Base-by-base conservation (phyloP, 495 filamentous ascomycete genomes). In the Xylaria telfairii region DNA sequence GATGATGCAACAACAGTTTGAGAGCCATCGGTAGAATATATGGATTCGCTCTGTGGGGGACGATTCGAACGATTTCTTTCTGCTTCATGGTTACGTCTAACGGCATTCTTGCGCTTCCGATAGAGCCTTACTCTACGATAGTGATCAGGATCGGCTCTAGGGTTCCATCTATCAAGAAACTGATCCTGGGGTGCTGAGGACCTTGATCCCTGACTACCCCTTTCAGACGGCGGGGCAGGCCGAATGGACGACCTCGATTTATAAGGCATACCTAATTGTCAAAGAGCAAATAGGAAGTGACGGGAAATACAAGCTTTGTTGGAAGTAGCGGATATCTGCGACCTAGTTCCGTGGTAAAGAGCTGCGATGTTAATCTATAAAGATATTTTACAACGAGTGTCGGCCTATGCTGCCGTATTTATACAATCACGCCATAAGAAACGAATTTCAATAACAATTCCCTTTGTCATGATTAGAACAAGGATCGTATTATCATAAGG, bases 111-210 rank as follows among this genome's bases (percentile, higher is more conserved):
- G n/a, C 65, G 65, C 65, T 21, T 28, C 0, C 53, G 49, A n/a
- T 68, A 39, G 9, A 68, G 49, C 12, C 19, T n/a, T 26, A 68
- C 65, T 28, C 65, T 15, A 4, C 17, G 17, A 15, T 56, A 46
- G 24, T 68, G 66, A 21, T 47, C 56, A 3, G 10, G 49, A 26
- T 59, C 53, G 9, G 12, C 0, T 7, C 10, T n/a, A 5, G 66
- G 41, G 3, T 37, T 32, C 65, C 65, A 68, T 44, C 37, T 28
- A 19, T 67, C 65, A 7, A 67, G 49, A n/a, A 42, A 57, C 3
- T 67, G 53, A 15, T 32, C 12, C 0, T 21, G 21, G 53, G 26
- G 21, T 1, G 15, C 21, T 19, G 10, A 26, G 26, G 53, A 56
- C 17, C 4, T 7, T 17, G 4, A n/a, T n/a, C n/a, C n/a, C n/a